Conservation (phyloP, 805 yeast species). For the Saturnispora halmiae region DNA sequence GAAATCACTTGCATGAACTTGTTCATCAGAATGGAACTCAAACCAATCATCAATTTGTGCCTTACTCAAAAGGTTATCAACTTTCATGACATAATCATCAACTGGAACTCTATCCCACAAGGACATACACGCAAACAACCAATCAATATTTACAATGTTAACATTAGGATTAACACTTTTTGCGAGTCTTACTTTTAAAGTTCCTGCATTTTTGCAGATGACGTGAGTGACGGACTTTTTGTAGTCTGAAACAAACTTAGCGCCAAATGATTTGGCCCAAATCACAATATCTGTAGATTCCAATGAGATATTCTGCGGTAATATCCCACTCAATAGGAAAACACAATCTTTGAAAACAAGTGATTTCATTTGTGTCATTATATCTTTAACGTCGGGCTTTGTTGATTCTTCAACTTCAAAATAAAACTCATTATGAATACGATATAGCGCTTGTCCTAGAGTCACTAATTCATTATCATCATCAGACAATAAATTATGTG, state of each 20-base stretch:
- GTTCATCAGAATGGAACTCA: conserved; percentile 30
- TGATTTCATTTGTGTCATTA: conserved; percentile 67
- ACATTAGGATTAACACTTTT: conserved; percentile 49
- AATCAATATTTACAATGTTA: conserved; percentile 80
- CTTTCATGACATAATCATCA: conserved; percentile 43
- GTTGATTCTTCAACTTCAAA: conserved; percentile 29
- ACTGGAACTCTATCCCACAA: conserved; percentile 68
- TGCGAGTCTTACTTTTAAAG: conserved; percentile 79
- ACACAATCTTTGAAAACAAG: conserved; percentile 58
- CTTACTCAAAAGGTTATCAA: conserved; percentile 38
- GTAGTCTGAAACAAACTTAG: conserved; percentile 65
- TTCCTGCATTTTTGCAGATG: conserved; percentile 69
- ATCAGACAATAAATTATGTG: conserved; percentile 53
- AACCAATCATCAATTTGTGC: conserved; percentile 39
- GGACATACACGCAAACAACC: conserved; percentile 83
- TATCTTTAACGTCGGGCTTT: conserved; percentile 53
- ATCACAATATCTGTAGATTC: conserved; percentile 78
- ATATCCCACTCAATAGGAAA: conserved; percentile 78
- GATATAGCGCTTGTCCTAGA: conserved; percentile 50
- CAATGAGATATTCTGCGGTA: conserved; percentile 71
- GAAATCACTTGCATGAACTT: conserved; percentile 34
- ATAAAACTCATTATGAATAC: conserved; percentile 64
- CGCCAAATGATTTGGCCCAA: conserved; percentile 92
- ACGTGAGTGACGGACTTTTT: conserved; percentile 76
- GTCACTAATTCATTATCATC: conserved; percentile 70